Base-by-base conservation (phyloP, 2,329 filamentous ascomycete species). In the Fusarium pilosicola region DNA sequence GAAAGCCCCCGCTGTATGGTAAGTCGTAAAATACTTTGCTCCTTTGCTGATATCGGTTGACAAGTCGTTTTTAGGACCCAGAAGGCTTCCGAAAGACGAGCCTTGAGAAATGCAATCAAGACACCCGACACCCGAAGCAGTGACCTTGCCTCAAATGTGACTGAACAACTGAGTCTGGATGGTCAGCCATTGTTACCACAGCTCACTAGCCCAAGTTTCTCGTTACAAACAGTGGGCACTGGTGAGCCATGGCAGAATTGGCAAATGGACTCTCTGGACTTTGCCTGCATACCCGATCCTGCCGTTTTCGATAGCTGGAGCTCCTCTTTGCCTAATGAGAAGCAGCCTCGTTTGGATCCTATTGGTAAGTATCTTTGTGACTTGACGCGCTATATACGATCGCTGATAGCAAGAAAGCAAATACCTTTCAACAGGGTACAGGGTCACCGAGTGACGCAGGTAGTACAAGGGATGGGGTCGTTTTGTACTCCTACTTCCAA, bases 361-460 rank as follows among this genome's bases (percentile, higher is more conserved):
- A 9, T 49, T 6, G 28, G 46, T 51, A 3, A 24, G 30, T 51
- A 51, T 17, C 6, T 18, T 0, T 7, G 3, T 24, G 20, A 10
- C 10, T 8, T 30, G 2, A 0, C 14, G 9, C 8, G 20, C 7
- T 0, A 3, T 12, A 2, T 10, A 0, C 4, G 0, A 30, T 30
- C 14, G 2, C 20, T 48, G 3, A 48, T 8, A 18, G 3, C 5
- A 3, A 24, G 11, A 32, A n/a, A 22, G 15, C 7, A 13, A 45
- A 49, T 13, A n/a, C 24, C 4, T 32, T 49, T 7, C 30, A 18
- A 3, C 22, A 34, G 1, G 24, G 17, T 14, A 32, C 11, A 51
- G 48, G 1, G 17, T 20, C 48, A 20, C 22, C 30, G 5, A 51
- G 22, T 20, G 48, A 34, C 4, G 2, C 22, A 10, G 15, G 28